Evolutionary conservation across 83 land plant genomes (phyloP).

Genomic region (Picea mariana): DNA sequence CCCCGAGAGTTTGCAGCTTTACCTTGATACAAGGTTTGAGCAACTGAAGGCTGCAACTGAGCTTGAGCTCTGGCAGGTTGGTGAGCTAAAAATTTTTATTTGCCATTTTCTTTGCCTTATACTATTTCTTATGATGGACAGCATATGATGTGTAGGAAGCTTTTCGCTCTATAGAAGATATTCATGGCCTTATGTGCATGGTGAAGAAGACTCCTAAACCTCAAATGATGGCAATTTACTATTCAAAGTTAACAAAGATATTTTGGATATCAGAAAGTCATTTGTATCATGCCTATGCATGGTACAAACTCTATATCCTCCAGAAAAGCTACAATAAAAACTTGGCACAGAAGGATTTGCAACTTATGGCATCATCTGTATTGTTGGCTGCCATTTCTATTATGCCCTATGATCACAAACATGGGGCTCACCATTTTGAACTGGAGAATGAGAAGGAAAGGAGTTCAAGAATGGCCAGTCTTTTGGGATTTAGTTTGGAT

Average conservation of each 20-base stretch:
- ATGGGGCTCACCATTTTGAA: slow-evolving; percentile 89
- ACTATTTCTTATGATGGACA: neutral
- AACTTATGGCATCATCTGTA: slow-evolving; percentile 92
- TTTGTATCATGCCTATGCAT: slow-evolving; percentile 94
- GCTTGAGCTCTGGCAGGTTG: slow-evolving; percentile 95
- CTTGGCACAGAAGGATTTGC: slow-evolving; percentile 85
- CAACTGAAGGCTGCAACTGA: slow-evolving; percentile 96
- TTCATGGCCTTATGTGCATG: slow-evolving; percentile 94
- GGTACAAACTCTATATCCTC: slow-evolving; percentile 85
- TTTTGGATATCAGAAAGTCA: slow-evolving; percentile 83
- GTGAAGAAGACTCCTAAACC: slow-evolving; percentile 92
- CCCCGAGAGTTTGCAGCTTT: slow-evolving; percentile 90
- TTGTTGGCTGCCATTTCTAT: slow-evolving; percentile 89
- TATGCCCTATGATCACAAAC: slow-evolving; percentile 68
- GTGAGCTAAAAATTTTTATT: neutral
- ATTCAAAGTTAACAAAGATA: slow-evolving; percentile 88
- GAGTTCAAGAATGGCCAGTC: slow-evolving; percentile 76
- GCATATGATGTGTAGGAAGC: slow-evolving; percentile 71
- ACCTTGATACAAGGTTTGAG: slow-evolving; percentile 89
- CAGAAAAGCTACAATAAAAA: slow-evolving; percentile 92
- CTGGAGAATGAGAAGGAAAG: slow-evolving; percentile 96
- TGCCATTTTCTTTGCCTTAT: neutral
- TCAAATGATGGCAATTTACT: slow-evolving; percentile 87
- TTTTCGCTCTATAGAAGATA: slow-evolving; percentile 92
- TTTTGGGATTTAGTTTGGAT: slow-evolving; percentile 79